These are phyloP conservation scores for Mycena belliarum DNA, from an alignment of 768 basidiomycete species.

Conservation along the genomic window DNA sequence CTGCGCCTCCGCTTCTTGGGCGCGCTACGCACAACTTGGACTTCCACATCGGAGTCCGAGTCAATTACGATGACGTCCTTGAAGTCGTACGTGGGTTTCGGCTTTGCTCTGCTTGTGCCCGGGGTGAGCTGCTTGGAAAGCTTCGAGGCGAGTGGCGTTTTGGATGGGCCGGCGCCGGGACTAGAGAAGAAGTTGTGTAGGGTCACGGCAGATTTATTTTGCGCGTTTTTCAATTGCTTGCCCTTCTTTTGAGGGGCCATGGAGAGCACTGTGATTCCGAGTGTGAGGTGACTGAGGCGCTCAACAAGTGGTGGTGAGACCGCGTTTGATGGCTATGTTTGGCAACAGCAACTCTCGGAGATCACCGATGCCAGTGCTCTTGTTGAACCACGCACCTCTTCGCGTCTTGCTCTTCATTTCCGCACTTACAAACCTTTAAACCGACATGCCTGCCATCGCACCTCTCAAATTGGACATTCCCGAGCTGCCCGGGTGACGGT, in stretches of 20 bases:
- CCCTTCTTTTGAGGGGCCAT: slow-evolving; percentile 18
- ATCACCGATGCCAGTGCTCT: neutral
- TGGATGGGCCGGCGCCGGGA: slow-evolving; percentile 4
- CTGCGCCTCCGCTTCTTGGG: slow-evolving; percentile 25
- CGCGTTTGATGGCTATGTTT: neutral
- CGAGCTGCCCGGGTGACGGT: too few species aligned
- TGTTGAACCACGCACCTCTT: neutral
- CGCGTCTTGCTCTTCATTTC: too few species aligned
- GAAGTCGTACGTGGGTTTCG: neutral
- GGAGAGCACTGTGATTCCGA: too few species aligned
- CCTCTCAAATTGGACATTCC: too few species aligned
- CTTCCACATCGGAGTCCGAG: slow-evolving; percentile 53
- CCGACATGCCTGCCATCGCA: too few species aligned
- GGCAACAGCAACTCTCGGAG: neutral
- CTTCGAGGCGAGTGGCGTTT: neutral
- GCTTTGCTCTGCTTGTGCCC: neutral
- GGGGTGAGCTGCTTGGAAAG: neutral
- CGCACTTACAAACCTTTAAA: too few species aligned
- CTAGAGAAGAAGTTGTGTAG: slow-evolving; percentile 19
- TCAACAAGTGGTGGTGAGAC: too few species aligned
- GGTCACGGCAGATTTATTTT: slow-evolving; percentile 3
- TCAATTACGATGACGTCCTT: slow-evolving; percentile 62
- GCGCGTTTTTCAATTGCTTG: neutral
- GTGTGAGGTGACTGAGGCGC: neutral
- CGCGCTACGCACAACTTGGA: neutral